phyloP scores from a whole-genome alignment of 2,329 filamentous ascomycete species.

The Diplodia corticola region DNA sequence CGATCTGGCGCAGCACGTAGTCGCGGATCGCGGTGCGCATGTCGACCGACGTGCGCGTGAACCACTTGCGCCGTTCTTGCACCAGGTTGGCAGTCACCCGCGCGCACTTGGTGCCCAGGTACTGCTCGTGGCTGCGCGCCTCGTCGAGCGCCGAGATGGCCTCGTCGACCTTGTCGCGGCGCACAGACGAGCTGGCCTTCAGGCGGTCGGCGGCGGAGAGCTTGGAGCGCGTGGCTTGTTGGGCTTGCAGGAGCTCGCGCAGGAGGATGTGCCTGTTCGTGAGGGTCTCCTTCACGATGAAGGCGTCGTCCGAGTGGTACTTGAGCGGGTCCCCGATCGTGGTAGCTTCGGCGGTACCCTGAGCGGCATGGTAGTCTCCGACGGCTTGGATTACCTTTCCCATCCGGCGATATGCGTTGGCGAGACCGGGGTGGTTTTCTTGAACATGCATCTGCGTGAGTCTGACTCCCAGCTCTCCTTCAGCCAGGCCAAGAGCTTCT shows the following conservation, averaged over 20 bases:
- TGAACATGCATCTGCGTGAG: conserved; percentile 83
- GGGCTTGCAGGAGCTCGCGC: conserved; percentile 87
- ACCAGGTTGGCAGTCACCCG: conserved; percentile 87
- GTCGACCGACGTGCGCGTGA: conserved; percentile 80
- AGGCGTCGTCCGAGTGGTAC: conserved; percentile 92
- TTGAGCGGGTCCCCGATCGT: conserved; percentile 91
- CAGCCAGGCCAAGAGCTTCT: conserved; percentile 83
- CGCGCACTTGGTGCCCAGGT: conserved; percentile 81
- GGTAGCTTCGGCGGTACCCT: conserved; percentile 94
- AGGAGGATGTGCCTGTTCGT: conserved; percentile 97
- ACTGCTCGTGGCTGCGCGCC: conserved; percentile 76
- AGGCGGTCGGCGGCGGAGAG: conserved; percentile 84
- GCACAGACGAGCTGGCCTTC: conserved; percentile 81
- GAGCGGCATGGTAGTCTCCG: conserved; percentile 92
- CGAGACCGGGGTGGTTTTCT: conserved; percentile 84
- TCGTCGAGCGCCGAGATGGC: conserved; percentile 91
- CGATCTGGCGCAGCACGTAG: conserved; percentile 91
- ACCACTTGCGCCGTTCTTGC: conserved; percentile 88
- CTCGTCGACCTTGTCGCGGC: conserved; percentile 94
- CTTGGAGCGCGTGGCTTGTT: conserved; percentile 79
- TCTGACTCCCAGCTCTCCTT: conserved; percentile 92
- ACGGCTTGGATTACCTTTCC: conserved; percentile 91
- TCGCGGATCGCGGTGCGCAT: conserved; percentile 82
- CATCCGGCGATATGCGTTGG: conserved; percentile 90
- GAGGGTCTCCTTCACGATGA: conserved; percentile 96